Evolutionary conservation across 352 stramenopile species (phyloP), one percentile per base, ranked within the genome.

Genomic region (Phytophthora pseudosyringae): DNA sequence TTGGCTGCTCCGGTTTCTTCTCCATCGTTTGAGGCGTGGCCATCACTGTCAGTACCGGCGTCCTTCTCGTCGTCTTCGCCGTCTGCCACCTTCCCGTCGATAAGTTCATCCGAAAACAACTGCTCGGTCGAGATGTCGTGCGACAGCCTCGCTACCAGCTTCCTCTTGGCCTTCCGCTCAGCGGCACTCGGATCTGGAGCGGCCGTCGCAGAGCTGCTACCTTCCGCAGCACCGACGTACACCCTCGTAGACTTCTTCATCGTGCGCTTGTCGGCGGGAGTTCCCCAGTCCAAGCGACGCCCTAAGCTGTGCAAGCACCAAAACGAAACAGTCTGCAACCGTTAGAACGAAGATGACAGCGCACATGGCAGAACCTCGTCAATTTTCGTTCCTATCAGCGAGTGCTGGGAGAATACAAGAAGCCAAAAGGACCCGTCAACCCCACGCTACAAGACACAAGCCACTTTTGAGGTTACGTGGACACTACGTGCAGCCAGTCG

Each of bases 401-500:
- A 52, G 39, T 38, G 48, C 35, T 52, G 15, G 31, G 41, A 53
- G 12, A 32, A 47, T 26, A 40, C 39, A 60, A 26, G 4, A 45
- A 11, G 7, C 39, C 3, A 53, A 41, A 60, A 44, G 66, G 33
- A 35, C 21, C 41, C 35, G 26, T 31, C 33, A 54, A 50, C 32
- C 44, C 36, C 39, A 48, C 39, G 28, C 33, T 63, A 55, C 59
- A 47, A 36, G 28, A 29, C 53, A 49, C 21, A 9, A 21, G 33
- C 21, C 12, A 25, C 18, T n/a, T 10, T 21, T 21, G 21, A 21
- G 21, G 25, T 75, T 64, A 84, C 11, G 74, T 82, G 18, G 78
- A 68, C 38, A 89, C 58, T 13, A 94, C 78, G 33, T 94, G 81
- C 41, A 96, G 86, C 91, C 90, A 98, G 29, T 97, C 87, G 29